Percentiles rank a stretch among this genome's conserved stretches.
These are phyloP conservation scores for Cardamine occulta DNA, from an alignment of 345 rosid genomes.

Conservation along the genomic window DNA sequence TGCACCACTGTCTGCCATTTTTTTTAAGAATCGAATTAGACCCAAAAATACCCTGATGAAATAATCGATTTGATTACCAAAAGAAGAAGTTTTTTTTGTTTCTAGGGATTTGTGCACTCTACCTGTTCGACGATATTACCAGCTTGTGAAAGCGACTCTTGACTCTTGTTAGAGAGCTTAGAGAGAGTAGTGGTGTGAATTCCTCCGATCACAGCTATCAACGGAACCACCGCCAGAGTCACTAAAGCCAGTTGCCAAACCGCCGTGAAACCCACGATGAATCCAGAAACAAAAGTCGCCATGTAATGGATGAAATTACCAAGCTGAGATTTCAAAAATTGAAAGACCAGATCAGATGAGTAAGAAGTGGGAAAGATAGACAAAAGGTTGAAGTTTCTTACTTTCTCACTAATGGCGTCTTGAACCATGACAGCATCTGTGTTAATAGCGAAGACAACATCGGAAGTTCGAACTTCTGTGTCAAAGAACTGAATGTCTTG, in stretches of 20 bases:
- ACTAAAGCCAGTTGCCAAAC: conserved; percentile 97
- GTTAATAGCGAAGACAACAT: conserved; percentile 86
- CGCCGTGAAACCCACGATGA: conserved; percentile 96
- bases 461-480: conserved; percentile 93
- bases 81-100: not conserved
- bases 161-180: conserved; percentile 79
- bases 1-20: conserved; percentile 81
- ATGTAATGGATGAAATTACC: conserved; percentile 96
- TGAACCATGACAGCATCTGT: conserved; percentile 96
- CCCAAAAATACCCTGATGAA: conserved; percentile 42
- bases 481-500: conserved; percentile 95
- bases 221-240: conserved; percentile 95
- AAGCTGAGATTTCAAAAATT: conserved; percentile 55
- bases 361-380: not conserved
- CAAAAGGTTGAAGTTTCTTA: conserved; percentile 31
- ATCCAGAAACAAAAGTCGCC: conserved; percentile 94
- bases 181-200: conserved; percentile 77
- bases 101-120: conserved; percentile 29
- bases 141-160: conserved; percentile 87
- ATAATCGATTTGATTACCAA: not conserved
- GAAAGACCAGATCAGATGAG: conserved; percentile 6
- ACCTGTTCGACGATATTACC: conserved; percentile 97
- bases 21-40: conserved; percentile 37
- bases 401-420: conserved; percentile 99
- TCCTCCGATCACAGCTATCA: conserved; percentile 92